Base-by-base conservation (phyloP, 2,329 filamentous ascomycete species). In the Trichophyton benhamiae region DNA sequence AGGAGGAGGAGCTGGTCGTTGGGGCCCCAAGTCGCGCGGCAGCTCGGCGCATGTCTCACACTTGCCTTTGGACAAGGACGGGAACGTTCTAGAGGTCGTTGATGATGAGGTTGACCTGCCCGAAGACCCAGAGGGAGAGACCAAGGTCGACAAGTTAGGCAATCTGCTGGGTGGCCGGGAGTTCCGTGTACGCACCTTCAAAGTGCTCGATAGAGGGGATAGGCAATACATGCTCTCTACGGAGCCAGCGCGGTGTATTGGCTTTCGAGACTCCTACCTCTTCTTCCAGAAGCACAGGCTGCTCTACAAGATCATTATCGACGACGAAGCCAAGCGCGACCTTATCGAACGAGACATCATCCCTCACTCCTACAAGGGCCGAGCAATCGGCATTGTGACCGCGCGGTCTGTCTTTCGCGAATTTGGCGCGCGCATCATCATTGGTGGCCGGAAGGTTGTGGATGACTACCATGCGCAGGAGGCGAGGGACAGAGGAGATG, bases 221-320 rank as follows among this genome's bases (percentile, higher is more conserved):
- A 81, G 91, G 61, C 84, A 95, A 9, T 99, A 99, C 83, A 99
- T 99, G 94, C 78, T 99, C 75, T 97, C 94, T 2, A 99, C 94
- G 3, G 94, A 99, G 72, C 95, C 94, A 3, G 94, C 94, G 25
- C 88, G 94, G 66, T 97, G 94, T 70, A 91, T 96, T 61, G 94
- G 94, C 15, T 99, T 99, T 80, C 83, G 94, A 67, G 94, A 99
- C 79, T 96, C 91, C 66, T 99, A 99, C 71, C 83, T 99, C 27
- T 96, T 99, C 81, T 99, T 99, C 80, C 95, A 94, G 65, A 99
- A 97, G 76, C 94, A 99, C 76, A 88, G 89, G 72, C 87, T 91
- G 69, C 86, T 99, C 13, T 94, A 91, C 82, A 99, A 99, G 78
- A 96, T 99, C 70, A 96, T 99, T 69, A 89, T 97, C 61, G 91